phyloP scores from a whole-genome alignment of 768 basidiomycete genomes.

The Termitomyces sp. region DNA sequence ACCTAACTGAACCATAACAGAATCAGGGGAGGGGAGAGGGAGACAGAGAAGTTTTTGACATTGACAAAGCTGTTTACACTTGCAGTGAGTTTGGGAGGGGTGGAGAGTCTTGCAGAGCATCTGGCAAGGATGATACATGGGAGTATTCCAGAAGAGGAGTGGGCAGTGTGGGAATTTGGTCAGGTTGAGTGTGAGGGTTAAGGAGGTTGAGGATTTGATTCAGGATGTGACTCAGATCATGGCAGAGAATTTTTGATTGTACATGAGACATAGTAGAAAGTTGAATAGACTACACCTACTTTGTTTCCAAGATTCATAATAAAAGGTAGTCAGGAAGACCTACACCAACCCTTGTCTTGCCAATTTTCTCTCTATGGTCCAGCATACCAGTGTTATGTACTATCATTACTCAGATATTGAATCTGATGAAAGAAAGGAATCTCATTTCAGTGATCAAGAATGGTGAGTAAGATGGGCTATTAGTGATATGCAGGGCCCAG shows the following conservation, averaged over 20 bases:
- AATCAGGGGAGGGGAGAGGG: conserved; percentile 52
- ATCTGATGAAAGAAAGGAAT: too few relatives aligned
- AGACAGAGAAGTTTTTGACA: conserved; percentile 68
- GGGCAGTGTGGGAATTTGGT: conserved; percentile 68
- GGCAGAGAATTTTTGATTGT: background rate
- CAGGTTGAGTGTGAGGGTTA: conserved; percentile 82
- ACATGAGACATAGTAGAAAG: too few relatives aligned
- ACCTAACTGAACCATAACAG: conserved; percentile 22
- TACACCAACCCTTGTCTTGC: too few relatives aligned
- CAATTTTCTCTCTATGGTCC: too few relatives aligned
- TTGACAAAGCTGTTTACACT: conserved; percentile 67
- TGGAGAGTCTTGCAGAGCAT: conserved; percentile 87
- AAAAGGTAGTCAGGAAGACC: too few relatives aligned
- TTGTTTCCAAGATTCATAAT: too few relatives aligned
- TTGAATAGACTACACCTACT: too few relatives aligned
- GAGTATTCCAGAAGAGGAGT: conserved; percentile 64
- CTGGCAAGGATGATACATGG: conserved; percentile 91
- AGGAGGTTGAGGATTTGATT: conserved; percentile 82
- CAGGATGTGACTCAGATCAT: conserved; percentile 59
- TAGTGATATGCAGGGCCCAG: too few relatives aligned
- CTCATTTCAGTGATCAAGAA: too few relatives aligned
- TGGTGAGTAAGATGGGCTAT: too few relatives aligned
- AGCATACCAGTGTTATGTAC: too few relatives aligned
- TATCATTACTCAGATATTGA: too few relatives aligned
- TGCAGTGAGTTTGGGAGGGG: conserved; percentile 88